A percentile compares a stretch with the other conserved stretches of the same genome.
phyloP scores from a whole-genome alignment of 148 eudicot genomes.

The Nyssa sinensis region DNA sequence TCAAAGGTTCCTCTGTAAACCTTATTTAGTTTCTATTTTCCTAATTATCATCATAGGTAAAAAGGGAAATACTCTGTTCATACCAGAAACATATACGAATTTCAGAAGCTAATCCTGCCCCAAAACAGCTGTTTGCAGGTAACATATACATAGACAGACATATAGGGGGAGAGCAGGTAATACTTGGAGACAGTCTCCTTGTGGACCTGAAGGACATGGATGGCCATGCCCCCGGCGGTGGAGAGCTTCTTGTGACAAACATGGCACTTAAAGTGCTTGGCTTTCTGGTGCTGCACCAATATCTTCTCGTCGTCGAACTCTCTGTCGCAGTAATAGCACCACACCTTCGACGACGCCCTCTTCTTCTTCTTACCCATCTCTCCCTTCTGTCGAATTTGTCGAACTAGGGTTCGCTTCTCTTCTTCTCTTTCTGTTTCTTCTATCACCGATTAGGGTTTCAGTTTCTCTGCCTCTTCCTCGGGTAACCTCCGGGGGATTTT shows the following conservation, averaged over 20 bases:
- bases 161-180: background rate
- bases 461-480: background rate
- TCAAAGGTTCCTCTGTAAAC: too few relatives aligned
- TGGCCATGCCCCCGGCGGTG: constrained; percentile 94
- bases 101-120: too few relatives aligned
- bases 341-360: constrained; percentile 58
- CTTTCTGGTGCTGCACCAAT: constrained; percentile 91
- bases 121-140: too few relatives aligned
- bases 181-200: constrained; percentile 88
- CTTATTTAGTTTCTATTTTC: too few relatives aligned
- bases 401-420: background rate
- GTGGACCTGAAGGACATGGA: constrained; percentile 97
- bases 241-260: constrained; percentile 97
- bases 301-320: constrained; percentile 99
- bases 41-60: too few relatives aligned
- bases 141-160: background rate
- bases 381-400: background rate
- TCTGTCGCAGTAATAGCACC: constrained; percentile 96
- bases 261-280: constrained; percentile 95
- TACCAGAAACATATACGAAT: too few relatives aligned
- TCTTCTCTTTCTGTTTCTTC: background rate
- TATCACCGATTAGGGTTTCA: background rate
- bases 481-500: background rate
- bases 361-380: constrained; percentile 88
- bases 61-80: too few relatives aligned